phyloP scores from a whole-genome alignment of 1,284 basidiomycete species.

The Trichosporon sp. region DNA sequence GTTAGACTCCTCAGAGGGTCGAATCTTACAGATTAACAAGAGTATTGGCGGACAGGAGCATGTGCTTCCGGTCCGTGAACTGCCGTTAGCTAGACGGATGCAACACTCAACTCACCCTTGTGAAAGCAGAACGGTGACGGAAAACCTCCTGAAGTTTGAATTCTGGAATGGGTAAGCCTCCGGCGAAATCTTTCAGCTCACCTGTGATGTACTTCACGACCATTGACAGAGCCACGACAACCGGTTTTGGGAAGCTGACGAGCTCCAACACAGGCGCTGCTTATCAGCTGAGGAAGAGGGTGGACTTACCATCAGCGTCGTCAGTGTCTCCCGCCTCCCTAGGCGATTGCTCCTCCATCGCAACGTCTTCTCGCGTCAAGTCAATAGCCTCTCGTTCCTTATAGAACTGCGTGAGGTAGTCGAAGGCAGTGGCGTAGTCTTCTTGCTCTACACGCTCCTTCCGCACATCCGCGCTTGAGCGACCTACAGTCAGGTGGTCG shows the following conservation, averaged over 20 bases:
- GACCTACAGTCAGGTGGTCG: conserved; percentile 59
- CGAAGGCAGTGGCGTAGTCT: conserved; percentile 68
- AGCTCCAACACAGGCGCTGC: conserved; percentile 52
- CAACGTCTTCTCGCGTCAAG: conserved; percentile 22
- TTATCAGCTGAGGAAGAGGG: conserved; percentile 15
- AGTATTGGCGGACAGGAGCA: conserved; percentile 86
- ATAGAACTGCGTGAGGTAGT: conserved; percentile 69
- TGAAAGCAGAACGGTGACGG: conserved; percentile 69
- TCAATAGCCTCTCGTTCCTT: conserved; percentile 23
- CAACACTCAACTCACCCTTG: conserved; percentile 43
- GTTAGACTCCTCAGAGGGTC: conserved; percentile 9
- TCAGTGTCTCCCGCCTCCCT: neutral
- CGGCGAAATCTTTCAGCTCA: conserved; percentile 11
- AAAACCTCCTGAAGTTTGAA: conserved; percentile 75
- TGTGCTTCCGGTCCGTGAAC: conserved; percentile 74
- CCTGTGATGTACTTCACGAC: conserved; percentile 67
- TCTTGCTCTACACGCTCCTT: conserved; percentile 61
- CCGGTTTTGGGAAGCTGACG: conserved; percentile 63
- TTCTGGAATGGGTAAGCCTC: conserved; percentile 30
- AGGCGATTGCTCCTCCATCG: neutral
- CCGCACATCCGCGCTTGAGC: conserved; percentile 44
- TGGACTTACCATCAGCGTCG: neutral
- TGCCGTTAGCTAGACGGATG: conserved; percentile 18
- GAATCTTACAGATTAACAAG: conserved; percentile 66
- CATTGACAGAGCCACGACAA: conserved; percentile 65